A percentile compares a stretch with the other conserved stretches of the same genome.
Conservation (phyloP, 2,329 filamentous ascomycete genomes). For the Botrytis hyacinthi region DNA sequence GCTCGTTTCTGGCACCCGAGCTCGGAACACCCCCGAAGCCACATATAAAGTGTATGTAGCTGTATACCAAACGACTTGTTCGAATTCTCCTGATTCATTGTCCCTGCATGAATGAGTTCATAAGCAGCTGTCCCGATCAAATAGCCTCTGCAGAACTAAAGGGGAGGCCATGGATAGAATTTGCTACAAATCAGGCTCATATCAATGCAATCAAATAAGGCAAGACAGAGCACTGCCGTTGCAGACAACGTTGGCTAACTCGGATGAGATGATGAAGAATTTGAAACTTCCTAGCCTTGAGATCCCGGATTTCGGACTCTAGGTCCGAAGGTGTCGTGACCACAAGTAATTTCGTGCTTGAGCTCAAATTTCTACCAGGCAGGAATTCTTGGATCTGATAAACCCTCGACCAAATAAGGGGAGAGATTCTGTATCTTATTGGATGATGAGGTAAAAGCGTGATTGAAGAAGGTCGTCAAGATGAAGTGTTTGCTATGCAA, state of each 20-base stretch:
- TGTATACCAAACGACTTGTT: neutral
- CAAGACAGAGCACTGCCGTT: neutral
- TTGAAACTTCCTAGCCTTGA: neutral
- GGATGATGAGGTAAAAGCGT: neutral
- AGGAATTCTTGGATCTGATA: neutral
- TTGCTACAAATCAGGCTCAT: neutral
- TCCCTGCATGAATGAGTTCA: neutral
- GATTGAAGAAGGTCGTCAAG: neutral
- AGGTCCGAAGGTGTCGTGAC: neutral
- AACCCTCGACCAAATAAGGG: neutral
- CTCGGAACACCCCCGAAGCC: neutral
- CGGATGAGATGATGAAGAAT: neutral
- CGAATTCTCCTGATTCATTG: neutral
- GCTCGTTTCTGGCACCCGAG: neutral
- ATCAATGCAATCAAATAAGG: neutral
- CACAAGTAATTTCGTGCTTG: neutral
- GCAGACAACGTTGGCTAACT: neutral
- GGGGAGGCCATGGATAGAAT: neutral
- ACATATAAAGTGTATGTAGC: neutral
- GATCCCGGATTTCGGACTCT: neutral
- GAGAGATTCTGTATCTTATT: neutral
- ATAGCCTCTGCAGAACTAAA: neutral
- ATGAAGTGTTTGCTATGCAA: neutral
- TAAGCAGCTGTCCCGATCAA: neutral
- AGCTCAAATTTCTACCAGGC: neutral